Base-by-base conservation (phyloP, 371 early-diverging fungal species). In the Mucor lusitanicus region DNA sequence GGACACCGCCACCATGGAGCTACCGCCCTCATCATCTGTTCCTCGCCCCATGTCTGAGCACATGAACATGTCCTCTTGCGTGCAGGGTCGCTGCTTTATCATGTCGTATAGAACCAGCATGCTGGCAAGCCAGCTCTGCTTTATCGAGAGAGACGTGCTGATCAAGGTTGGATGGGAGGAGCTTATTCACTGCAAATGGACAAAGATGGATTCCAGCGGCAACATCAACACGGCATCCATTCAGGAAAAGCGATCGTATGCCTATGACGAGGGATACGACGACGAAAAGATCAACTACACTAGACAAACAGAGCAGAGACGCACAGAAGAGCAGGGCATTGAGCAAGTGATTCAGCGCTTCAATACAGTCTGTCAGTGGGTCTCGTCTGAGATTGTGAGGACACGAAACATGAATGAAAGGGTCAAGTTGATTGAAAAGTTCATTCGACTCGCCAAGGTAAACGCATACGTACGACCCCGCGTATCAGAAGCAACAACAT, bases 351-450 rank as follows among this genome's bases (percentile, higher is more conserved):
- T 91, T 39, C 85, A 87, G 32, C 80, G 90, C 42, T 91, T 91
- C 74, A 90, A 91, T 57, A 39, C 72, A 42, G 88, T 87, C 1
- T 88, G 90, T 64, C 88, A 86, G 60, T 92, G 92, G 92, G 91
- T 90, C 0, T 80, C 87, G 19, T 85, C 89, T 6, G 90, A 89
- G 68, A 87, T 93, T 55, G 75, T 91, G 6, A 68, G 78, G 30
- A 82, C 87, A 11, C 72, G 66, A 17, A 78, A 80, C 23, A 30
- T 87, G 17, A 81, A 86, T 9, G 78, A 81, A 50, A 80, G 92
- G 17, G 90, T 84, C 6, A 81, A 80, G 44, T 76, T 91, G 15
- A 80, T 92, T 35, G 90, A 91, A 61, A 88, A 87, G 67, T 87
- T 90, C 50, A 92, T 93, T 64, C 80, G 90, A 40, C 74, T 93